Evolutionary conservation across 139 green algal species (phyloP), one percentile per base, ranked within the genome.

Genomic region (Mychonastes homosphaera): DNA sequence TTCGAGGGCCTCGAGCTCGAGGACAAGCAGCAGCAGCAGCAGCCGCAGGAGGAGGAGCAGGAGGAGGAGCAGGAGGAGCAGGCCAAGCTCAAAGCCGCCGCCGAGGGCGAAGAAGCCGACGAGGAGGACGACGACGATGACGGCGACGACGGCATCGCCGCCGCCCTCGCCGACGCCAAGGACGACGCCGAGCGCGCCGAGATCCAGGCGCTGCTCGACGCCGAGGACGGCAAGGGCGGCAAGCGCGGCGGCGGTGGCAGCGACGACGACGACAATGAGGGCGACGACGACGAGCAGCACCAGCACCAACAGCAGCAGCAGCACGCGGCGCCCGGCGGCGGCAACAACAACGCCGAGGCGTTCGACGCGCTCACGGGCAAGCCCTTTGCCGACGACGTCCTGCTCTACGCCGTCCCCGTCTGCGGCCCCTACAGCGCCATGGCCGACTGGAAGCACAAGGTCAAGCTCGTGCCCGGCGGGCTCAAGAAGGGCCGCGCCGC

Each of bases 401-500:
- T 98, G 58, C 73, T 95, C 49, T 87, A 73, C 61, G 86, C 85
- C 4, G 49, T 98, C 24, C 87, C 88, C 2, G 79, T 98, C 50
- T 95, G 85, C 69, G 90, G 75, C 9, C 90, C 90, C 9, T 96
- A 97, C 74, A 39, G 72, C 7, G 63, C 67, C 9, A 21, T 79
- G 8, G 43, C 69, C 33, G 43, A 24, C 39, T 97, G 84, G 79
- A 95, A 95, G 78, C 91, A 79, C 74, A 87, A 87, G 53, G 75
- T 77, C 48, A 82, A 82, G 67, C 59, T 82, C 38, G 72, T 64
- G 15, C 75, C 73, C 6, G 91, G 91, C 23, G 81, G 73, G 2
- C 67, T 86, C 38, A 94, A 92, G 71, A 96, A 96, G 71, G 91
- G 91, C 64, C 94, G 92, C 67, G 89, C 87, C 2, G 79, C 64